Conservation (phyloP, 2,329 filamentous ascomycete species). For the Phymatotrichopsis omnivora region DNA sequence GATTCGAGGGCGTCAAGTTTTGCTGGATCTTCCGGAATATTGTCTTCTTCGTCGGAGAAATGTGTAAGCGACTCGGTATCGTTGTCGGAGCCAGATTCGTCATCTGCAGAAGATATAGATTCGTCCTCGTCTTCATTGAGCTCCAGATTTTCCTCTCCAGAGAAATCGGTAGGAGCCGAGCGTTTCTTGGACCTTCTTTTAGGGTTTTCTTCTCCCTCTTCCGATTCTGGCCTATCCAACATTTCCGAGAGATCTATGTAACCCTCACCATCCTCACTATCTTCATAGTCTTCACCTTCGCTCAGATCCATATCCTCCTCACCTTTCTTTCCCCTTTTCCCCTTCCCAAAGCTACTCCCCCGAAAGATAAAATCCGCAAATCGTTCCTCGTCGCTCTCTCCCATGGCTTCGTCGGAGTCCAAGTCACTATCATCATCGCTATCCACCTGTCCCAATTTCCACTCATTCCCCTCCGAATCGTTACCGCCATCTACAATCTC, state of each 20-base stretch:
- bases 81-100: conserved; percentile 42
- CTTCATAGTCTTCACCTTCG: conserved; percentile 45
- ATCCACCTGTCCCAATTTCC: conserved; percentile 63
- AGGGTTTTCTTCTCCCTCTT: conserved; percentile 31
- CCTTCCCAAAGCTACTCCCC: conserved; percentile 36
- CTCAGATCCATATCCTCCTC: conserved; percentile 40
- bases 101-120: conserved; percentile 8
- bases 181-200: conserved; percentile 10
- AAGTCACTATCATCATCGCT: conserved; percentile 59
- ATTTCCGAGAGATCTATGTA: conserved; percentile 31
- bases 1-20: conserved; percentile 56
- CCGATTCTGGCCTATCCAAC: conserved; percentile 33
- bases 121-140: conserved; percentile 35
- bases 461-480: conserved; percentile 77
- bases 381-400: conserved; percentile 74
- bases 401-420: conserved; percentile 73
- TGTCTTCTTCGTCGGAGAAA: conserved; percentile 45
- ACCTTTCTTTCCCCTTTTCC: conserved; percentile 35
- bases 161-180: background rate
- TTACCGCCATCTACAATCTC: conserved; percentile 60
- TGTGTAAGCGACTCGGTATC: conserved; percentile 50
- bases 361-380: conserved; percentile 64
- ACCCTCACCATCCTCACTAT: conserved; percentile 39
- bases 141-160: conserved; percentile 1
- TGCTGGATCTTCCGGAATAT: conserved; percentile 38